A percentile compares a stretch with the other conserved stretches of the same genome.
Conservation (phyloP, 129 eudicot genomes). For the Dittrichia graveolens region DNA sequence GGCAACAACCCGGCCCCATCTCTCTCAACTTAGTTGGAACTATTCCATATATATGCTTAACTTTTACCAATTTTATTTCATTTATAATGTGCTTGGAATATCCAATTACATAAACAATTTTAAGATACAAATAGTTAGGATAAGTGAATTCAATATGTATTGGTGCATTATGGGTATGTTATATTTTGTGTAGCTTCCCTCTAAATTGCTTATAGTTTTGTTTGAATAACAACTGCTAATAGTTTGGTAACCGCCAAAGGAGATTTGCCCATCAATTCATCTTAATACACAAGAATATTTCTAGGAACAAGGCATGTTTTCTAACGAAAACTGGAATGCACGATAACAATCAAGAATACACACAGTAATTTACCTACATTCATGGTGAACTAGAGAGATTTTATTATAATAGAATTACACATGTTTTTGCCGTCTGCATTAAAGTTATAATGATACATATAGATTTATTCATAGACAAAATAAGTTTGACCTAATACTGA, state of each 20-base stretch:
- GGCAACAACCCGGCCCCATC: no score
- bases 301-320: not conserved
- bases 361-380: no score
- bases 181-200: constrained; percentile 7
- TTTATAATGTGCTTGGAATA: constrained; percentile 22
- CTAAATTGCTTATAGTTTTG: not conserved
- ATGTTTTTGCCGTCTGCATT: not conserved
- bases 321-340: no score
- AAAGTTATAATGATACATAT: no score
- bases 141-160: not conserved
- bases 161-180: constrained; percentile 26
- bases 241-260: constrained; percentile 22
- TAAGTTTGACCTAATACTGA: no score
- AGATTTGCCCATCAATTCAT: constrained; percentile 31
- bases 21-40: no score
- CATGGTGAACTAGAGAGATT: no score
- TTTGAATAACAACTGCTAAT: not conserved
- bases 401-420: no score
- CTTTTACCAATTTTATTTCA: constrained; percentile 14
- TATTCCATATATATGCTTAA: constrained; percentile 2
- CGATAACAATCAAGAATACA: no score
- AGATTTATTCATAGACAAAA: no score
- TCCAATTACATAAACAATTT: constrained; percentile 22
- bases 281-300: not conserved
- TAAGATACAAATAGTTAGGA: constrained; percentile 21